Conservation (phyloP, 2,329 filamentous ascomycete species). For the Neonectria ditissima region DNA sequence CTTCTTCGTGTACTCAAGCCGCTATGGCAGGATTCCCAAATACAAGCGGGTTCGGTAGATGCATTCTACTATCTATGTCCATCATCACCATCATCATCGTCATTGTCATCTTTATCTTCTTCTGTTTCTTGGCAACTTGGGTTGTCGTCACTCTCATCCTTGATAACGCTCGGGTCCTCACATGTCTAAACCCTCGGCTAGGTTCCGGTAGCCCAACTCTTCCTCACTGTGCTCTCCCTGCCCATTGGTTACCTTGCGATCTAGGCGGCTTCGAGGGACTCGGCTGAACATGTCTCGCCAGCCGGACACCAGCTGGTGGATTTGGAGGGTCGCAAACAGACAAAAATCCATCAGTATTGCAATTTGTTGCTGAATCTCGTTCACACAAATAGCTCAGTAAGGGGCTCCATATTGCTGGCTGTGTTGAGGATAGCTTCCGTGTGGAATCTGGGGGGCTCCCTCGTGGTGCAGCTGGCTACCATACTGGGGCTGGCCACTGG, state of each 20-base stretch:
- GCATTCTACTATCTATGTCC: slow-evolving; percentile 48
- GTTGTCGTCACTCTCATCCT: slow-evolving; percentile 32
- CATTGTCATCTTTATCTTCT: slow-evolving; percentile 17
- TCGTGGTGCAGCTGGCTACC: slow-evolving; percentile 45
- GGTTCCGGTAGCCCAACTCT: slow-evolving; percentile 13
- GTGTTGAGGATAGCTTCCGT: slow-evolving; percentile 48
- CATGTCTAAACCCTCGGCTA: slow-evolving; percentile 30
- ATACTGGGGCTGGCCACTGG: slow-evolving; percentile 47
- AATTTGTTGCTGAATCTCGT: slow-evolving; percentile 4
- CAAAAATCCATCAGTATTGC: slow-evolving; percentile 10
- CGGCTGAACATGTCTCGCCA: slow-evolving; percentile 26
- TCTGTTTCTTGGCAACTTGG: slow-evolving; percentile 16
- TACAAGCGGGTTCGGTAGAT: slow-evolving; percentile 35
- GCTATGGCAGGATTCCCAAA: slow-evolving; percentile 29
- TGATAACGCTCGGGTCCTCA: slow-evolving; percentile 27
- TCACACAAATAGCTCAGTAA: slow-evolving; percentile 35
- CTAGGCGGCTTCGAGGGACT: slow-evolving; percentile 27
- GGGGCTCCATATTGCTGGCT: slow-evolving; percentile 40
- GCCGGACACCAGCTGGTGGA: slow-evolving; percentile 8
- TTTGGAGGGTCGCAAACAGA: slow-evolving; percentile 14
- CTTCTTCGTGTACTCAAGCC: slow-evolving; percentile 28
- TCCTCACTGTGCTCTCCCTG: slow-evolving; percentile 16
- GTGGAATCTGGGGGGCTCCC: slow-evolving; percentile 44
- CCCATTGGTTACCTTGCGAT: slow-evolving; percentile 18
- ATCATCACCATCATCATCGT: slow-evolving; percentile 31